Conservation (phyloP, 257 asterid genomes). For the Fraxinus cuspidata region DNA sequence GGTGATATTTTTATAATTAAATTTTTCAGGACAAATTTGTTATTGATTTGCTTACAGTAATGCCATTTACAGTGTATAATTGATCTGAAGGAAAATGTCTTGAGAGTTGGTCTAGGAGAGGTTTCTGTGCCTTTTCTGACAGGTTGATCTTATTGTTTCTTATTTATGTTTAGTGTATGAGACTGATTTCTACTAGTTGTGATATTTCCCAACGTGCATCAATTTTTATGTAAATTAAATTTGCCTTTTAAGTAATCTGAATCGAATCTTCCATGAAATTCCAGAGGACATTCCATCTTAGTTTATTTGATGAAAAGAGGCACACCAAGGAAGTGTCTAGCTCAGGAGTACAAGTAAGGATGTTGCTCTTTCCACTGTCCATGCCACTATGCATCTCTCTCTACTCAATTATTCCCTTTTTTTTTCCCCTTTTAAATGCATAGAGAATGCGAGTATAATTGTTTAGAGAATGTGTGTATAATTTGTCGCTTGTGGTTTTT, state of each 20-base stretch:
- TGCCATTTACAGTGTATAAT: slow-evolving; percentile 70
- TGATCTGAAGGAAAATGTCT: slow-evolving; percentile 87
- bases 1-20: slow-evolving; percentile 38
- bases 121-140: slow-evolving; percentile 88
- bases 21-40: slow-evolving; percentile 15
- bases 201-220: slow-evolving; percentile 11
- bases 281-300: slow-evolving; percentile 80
- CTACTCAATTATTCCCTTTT: not conserved
- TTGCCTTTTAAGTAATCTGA: slow-evolving; percentile 1
- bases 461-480: not conserved
- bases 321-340: slow-evolving; percentile 72
- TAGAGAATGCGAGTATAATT: no score
- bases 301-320: slow-evolving; percentile 68
- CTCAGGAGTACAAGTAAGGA: slow-evolving; percentile 73
- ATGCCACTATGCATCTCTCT: not conserved
- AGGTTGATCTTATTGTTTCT: slow-evolving; percentile 43
- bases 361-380: slow-evolving; percentile 5
- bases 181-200: slow-evolving; percentile 3
- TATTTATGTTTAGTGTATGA: slow-evolving; percentile 4
- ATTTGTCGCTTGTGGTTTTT: no score
- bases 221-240: slow-evolving; percentile 7
- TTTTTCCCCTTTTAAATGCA: not conserved
- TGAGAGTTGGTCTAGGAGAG: slow-evolving; percentile 98
- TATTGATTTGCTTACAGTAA: slow-evolving; percentile 18
- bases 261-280: slow-evolving; percentile 21